Base-by-base conservation (phyloP, 2,329 filamentous ascomycete genomes). In the Fusarium denticulatum region DNA sequence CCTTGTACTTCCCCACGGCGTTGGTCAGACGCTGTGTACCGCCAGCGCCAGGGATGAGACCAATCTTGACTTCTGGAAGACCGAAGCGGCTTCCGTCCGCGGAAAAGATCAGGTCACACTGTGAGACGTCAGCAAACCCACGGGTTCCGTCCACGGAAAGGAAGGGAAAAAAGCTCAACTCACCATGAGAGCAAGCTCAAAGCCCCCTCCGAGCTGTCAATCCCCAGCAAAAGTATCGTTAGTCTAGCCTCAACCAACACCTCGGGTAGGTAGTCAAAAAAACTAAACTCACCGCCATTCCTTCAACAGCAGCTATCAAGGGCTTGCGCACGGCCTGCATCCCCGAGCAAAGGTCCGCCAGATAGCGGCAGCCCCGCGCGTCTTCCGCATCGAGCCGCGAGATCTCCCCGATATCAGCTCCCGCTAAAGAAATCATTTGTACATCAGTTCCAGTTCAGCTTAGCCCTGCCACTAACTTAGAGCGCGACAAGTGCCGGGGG, bases 101-200 rank as follows among this genome's bases (percentile, higher is more conserved):
- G 20, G 81, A 80, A 53, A 82, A 80, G 59, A 84, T 82, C 43
- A 84, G 74, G 67, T 84, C 83, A 60, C 82, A 84, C 82, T 83
- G 39, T 50, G 36, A 14, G 40, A 42, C 4, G n/a, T 45, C 39
- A 43, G 36, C 24, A 59, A 59, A 53, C 22, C 14, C 39, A 42
- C 60, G 66, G 62, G 28, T 60, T 52, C 59, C 67, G 45, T 50
- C 50, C 20, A 36, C 37, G 45, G 52, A 30, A 53, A 40, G 42
- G 34, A 28, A 52, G 39, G 37, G 34, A 26, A 18, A 13, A 28
- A 47, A 47, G 49, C 32, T 30, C 39, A 58, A 78, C 75, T 78
- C 77, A 86, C 84, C 74, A 84, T 83, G 36, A 88, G 79, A 8
- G 85, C 85, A 46, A 88, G 76, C 64, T 88, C 86, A 60, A 86